These are phyloP conservation scores for Byssochlamys sp. DNA, from an alignment of 2,329 filamentous ascomycete genomes.

Conservation along the genomic window DNA sequence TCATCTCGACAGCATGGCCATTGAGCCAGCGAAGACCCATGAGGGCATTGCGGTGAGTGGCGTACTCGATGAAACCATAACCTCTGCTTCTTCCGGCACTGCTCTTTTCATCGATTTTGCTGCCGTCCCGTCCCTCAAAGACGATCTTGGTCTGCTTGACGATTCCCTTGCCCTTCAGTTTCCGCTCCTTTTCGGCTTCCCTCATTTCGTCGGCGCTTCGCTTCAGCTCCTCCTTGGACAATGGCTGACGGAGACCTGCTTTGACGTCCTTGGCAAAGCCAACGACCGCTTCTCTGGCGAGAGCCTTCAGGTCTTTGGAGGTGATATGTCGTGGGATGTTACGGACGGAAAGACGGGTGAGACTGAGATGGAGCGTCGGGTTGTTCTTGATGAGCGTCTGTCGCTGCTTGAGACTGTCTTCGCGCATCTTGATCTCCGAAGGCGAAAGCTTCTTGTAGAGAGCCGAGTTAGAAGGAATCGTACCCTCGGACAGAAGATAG, in stretches of 20 bases:
- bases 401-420: conserved; percentile 75
- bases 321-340: conserved; percentile 78
- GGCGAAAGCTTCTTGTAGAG: conserved; percentile 67
- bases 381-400: conserved; percentile 86
- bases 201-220: conserved; percentile 72
- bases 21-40: conserved; percentile 95
- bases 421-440: conserved; percentile 75
- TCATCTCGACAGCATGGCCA: conserved; percentile 51
- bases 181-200: conserved; percentile 69
- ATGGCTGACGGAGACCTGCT: conserved; percentile 59
- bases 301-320: conserved; percentile 79
- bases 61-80: conserved; percentile 96
- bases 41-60: conserved; percentile 81
- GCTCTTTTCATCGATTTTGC: conserved; percentile 66
- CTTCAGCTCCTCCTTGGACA: conserved; percentile 81
- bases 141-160: conserved; percentile 91
- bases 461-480: conserved; percentile 65
- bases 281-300: conserved; percentile 85
- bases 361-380: conserved; percentile 74
- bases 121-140: conserved; percentile 76
- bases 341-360: conserved; percentile 81
- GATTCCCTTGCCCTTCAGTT: conserved; percentile 71
- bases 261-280: conserved; percentile 89
- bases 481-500: conserved; percentile 79
- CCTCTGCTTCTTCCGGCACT: conserved; percentile 78